Percentiles rank a stretch among this genome's conserved stretches.
Evolutionary conservation across 257 asterid species (phyloP).

Genomic region (Solanum chaucha): DNA sequence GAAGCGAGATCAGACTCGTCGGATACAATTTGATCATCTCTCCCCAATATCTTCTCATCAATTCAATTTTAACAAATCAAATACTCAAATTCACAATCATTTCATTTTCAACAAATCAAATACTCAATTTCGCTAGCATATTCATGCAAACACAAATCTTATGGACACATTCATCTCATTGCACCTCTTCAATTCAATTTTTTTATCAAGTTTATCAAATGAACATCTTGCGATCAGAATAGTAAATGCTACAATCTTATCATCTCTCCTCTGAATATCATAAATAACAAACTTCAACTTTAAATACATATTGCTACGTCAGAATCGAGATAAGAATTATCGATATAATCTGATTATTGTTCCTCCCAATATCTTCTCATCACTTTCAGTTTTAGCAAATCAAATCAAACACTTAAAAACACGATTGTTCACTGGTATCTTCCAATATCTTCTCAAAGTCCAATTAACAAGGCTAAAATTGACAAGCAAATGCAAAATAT

Average conservation of each 20-base stretch:
- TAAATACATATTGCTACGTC: background rate
- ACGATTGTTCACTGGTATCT: background rate
- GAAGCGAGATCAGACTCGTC: conserved; percentile 59
- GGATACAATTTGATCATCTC: conserved; percentile 28
- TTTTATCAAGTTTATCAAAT: background rate
- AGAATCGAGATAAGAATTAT: background rate
- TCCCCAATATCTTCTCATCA: conserved; percentile 45
- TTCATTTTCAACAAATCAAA: background rate
- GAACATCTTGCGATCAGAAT: background rate
- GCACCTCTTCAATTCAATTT: background rate
- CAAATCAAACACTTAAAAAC: background rate
- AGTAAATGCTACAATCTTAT: background rate
- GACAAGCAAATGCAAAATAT: no score
- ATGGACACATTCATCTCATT: background rate
- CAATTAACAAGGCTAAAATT: background rate
- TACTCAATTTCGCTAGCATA: background rate
- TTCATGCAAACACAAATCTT: background rate
- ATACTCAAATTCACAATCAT: background rate
- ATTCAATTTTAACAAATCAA: background rate
- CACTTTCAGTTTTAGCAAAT: background rate
- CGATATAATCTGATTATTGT: background rate
- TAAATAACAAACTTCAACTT: background rate
- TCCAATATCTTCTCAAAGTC: background rate
- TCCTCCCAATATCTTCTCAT: background rate
- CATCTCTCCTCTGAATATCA: background rate